Percentiles rank a stretch among this genome's conserved stretches.
Conservation (phyloP, 495 filamentous ascomycete species). For the Jackrogersella minutella region DNA sequence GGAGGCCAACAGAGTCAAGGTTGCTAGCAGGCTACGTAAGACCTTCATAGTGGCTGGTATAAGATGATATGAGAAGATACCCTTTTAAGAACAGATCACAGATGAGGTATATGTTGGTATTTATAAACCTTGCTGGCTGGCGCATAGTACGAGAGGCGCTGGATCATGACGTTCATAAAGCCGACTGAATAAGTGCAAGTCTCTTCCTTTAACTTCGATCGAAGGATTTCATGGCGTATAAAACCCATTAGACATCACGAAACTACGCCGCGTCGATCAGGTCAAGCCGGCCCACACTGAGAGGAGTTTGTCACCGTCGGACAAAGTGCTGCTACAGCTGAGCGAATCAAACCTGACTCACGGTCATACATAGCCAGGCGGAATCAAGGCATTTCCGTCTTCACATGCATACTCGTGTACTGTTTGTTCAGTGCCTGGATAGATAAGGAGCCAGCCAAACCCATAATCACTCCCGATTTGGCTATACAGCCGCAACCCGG, state of each 20-base stretch:
- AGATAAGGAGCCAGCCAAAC: too few species aligned
- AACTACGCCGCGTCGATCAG: neutral
- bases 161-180: too few species aligned
- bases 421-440: neutral
- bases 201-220: neutral
- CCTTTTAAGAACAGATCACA: neutral
- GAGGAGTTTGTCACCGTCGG: slow-evolving; percentile 4
- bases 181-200: too few species aligned
- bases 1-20: neutral
- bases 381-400: neutral
- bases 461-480: neutral
- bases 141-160: too few species aligned
- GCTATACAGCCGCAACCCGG: neutral
- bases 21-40: neutral
- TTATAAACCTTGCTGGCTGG: too few species aligned
- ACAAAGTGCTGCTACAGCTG: neutral
- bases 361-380: neutral
- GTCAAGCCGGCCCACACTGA: neutral
- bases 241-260: slow-evolving; percentile 11
- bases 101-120: too few species aligned
- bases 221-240: neutral
- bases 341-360: neutral
- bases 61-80: neutral
- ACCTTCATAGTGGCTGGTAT: neutral
- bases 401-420: neutral